A percentile compares a stretch with the other conserved stretches of the same genome.
Evolutionary conservation across 2,329 filamentous ascomycete species (phyloP).

Genomic region (Aspergillus thermomutatus): DNA sequence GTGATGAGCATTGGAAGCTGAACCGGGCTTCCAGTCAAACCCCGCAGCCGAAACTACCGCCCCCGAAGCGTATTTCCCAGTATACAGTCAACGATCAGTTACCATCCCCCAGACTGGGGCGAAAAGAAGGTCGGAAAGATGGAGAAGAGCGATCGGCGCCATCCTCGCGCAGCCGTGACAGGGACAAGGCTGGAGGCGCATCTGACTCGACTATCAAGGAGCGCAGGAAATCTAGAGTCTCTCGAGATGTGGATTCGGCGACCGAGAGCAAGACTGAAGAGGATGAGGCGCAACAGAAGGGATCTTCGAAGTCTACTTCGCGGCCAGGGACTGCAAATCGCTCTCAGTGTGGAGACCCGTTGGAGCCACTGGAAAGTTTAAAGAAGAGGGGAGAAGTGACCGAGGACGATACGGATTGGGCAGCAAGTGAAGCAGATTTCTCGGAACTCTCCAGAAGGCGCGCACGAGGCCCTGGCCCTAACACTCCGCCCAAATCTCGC

Average conservation of each 20-base stretch:
- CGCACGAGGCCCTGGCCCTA: conserved; percentile 24
- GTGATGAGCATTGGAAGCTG: conserved; percentile 78
- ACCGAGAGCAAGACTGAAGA: conserved; percentile 18
- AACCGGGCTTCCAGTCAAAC: conserved; percentile 48
- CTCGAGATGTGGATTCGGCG: conserved; percentile 19
- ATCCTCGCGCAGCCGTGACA: conserved; percentile 23
- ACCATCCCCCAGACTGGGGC: conserved; percentile 23
- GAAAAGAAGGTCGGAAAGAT: conserved; percentile 24
- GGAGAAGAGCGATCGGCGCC: conserved; percentile 21
- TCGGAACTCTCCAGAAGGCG: conserved; percentile 37
- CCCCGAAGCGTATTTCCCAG: conserved; percentile 42
- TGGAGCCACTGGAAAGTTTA: conserved; percentile 21
- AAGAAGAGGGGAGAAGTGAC: conserved; percentile 24
- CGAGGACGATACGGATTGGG: conserved; percentile 34
- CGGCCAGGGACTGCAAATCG: conserved; percentile 22
- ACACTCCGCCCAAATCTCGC: conserved; percentile 14
- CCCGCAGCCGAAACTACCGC: conserved; percentile 37
- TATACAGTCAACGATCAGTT: conserved; percentile 34
- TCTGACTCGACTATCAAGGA: conserved; percentile 24
- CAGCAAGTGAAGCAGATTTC: conserved; percentile 38
- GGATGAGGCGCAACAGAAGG: conserved; percentile 15
- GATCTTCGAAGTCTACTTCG: conserved; percentile 17
- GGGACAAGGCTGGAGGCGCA: conserved; percentile 24
- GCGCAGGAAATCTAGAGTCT: conserved; percentile 19
- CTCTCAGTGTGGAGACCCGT: conserved; percentile 18